phyloP scores from a whole-genome alignment of 2,329 filamentous ascomycete genomes.

The Aspergillus candidus region DNA sequence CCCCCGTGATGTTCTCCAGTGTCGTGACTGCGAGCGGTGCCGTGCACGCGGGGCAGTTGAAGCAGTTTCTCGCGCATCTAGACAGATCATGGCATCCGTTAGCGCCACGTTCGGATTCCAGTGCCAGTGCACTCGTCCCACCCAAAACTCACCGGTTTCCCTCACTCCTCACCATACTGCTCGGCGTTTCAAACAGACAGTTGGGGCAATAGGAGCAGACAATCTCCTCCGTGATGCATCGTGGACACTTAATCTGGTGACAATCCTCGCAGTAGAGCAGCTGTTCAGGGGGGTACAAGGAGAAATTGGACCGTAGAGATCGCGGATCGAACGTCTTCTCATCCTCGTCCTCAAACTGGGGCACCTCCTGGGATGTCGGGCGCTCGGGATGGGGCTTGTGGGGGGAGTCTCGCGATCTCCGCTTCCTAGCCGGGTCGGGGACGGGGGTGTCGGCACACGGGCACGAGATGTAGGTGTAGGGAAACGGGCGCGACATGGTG shows the following conservation, averaged over 20 bases:
- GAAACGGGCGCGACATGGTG: constrained; percentile 52
- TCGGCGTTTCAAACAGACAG: constrained; percentile 93
- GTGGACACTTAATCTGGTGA: constrained; percentile 86
- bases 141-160: constrained; percentile 67
- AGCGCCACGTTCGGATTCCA: not conserved
- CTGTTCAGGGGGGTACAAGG: constrained; percentile 86
- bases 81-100: not conserved
- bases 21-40: constrained; percentile 70
- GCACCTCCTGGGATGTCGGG: constrained; percentile 12
- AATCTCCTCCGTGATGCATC: constrained; percentile 89
- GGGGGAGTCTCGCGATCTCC: constrained; percentile 31
- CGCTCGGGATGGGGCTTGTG: constrained; percentile 27
- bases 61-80: constrained; percentile 90
- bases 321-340: constrained; percentile 81
- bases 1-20: constrained; percentile 51
- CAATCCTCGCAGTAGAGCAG: constrained; percentile 97
- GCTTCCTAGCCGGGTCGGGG: constrained; percentile 35
- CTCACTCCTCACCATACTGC: constrained; percentile 84
- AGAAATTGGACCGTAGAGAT: constrained; percentile 78
- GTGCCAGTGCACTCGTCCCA: not conserved
- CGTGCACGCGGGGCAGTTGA: constrained; percentile 86
- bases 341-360: constrained; percentile 56
- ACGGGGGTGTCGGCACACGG: constrained; percentile 51
- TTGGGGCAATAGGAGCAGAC: constrained; percentile 92
- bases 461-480: constrained; percentile 60